phyloP scores from a whole-genome alignment of 1,139 yeast genomes.

The Eremothecium cymbalariae region DNA sequence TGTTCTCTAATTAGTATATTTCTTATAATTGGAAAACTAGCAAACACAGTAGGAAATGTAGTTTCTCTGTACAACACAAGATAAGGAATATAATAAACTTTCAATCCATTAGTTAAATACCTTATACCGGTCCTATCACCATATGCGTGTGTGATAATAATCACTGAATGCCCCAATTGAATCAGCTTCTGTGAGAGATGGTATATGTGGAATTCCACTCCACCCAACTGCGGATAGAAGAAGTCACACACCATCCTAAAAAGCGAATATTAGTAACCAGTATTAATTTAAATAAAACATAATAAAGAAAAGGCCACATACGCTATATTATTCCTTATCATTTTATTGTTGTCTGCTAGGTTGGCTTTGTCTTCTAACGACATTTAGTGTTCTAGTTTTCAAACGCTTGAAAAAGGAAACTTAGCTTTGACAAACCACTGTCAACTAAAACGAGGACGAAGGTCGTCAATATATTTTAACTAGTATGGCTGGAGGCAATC shows the following conservation, averaged over 20 bases:
- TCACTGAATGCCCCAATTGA: conserved; percentile 82
- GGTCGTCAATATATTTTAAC: no score
- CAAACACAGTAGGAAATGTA: conserved; percentile 81
- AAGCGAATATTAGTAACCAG: conserved; percentile 4
- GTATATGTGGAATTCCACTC: conserved; percentile 91
- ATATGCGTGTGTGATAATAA: conserved; percentile 83
- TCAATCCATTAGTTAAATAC: conserved; percentile 77
- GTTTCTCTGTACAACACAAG: conserved; percentile 72
- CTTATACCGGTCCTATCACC: conserved; percentile 77
- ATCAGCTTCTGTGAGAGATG: conserved; percentile 73
- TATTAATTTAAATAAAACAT: background rate
- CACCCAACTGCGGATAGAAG: conserved; percentile 98
- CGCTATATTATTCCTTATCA: conserved; percentile 38
- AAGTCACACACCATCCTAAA: conserved; percentile 87
- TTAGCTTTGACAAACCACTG: no score
- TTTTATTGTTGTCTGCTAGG: background rate
- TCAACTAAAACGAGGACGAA: no score
- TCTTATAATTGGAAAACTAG: conserved; percentile 76
- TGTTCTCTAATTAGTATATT: conserved; percentile 78
- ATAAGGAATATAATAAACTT: conserved; percentile 86
- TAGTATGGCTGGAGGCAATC: no score
- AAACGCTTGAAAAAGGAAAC: no score
- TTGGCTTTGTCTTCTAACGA: background rate
- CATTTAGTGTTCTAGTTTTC: no score
- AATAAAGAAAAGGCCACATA: conserved; percentile 23